Percentiles rank a stretch among this genome's conserved stretches.
Evolutionary conservation across 2,329 filamentous ascomycete genomes (phyloP).

Genomic region (Trichophaea hybrida): DNA sequence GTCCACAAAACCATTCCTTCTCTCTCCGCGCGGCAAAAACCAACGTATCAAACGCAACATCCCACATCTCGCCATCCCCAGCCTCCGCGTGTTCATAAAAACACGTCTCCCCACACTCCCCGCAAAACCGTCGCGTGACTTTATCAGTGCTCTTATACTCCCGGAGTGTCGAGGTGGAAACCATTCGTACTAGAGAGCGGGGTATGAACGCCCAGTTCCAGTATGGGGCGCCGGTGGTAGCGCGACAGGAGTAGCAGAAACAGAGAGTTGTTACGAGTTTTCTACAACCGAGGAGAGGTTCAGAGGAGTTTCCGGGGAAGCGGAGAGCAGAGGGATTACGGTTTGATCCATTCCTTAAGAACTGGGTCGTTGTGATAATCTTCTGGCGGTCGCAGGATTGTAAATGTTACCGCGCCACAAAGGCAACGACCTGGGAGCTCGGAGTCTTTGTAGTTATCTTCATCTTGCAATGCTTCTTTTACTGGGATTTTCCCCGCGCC

Average conservation of each 20-base stretch:
- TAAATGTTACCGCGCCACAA: conserved; percentile 7
- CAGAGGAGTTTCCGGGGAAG: background rate
- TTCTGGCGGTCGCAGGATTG: conserved; percentile 1
- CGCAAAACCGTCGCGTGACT: conserved; percentile 8
- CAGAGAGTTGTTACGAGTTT: conserved; percentile 10
- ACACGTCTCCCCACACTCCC: conserved; percentile 6
- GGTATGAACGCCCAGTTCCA: conserved; percentile 14
- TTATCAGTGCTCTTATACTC: background rate
- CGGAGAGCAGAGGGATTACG: conserved; percentile 6
- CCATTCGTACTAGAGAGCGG: conserved; percentile 1
- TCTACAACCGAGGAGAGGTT: background rate
- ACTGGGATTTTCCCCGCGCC: background rate
- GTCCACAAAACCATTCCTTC: conserved; percentile 7
- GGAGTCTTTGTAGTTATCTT: background rate
- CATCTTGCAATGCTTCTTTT: background rate
- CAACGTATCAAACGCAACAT: conserved; percentile 3
- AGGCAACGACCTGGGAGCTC: conserved; percentile 5
- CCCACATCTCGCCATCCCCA: conserved; percentile 7
- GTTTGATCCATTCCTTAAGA: conserved; percentile 11
- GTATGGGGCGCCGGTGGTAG: conserved; percentile 10
- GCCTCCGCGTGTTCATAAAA: conserved; percentile 8
- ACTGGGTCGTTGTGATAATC: conserved; percentile 1
- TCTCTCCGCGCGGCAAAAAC: background rate
- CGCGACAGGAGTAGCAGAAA: conserved; percentile 13
- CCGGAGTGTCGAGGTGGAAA: background rate